Conservation (phyloP, 2,329 filamentous ascomycete species). For the Colletotrichum eremochloae region DNA sequence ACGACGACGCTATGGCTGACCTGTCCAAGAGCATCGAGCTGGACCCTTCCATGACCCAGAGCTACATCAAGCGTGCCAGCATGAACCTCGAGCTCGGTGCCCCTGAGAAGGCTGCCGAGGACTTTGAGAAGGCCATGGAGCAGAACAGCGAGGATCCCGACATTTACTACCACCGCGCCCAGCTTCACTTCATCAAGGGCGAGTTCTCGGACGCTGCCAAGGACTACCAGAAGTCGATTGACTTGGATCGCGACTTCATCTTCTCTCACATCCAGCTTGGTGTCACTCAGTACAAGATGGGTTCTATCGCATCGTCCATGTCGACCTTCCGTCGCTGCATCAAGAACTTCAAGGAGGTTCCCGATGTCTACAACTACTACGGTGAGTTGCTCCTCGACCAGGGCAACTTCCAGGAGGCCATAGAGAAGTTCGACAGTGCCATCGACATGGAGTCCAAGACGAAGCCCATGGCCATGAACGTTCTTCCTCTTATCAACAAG, state of each 20-base stretch:
- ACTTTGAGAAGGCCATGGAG: conserved; percentile 87
- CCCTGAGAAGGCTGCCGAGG: conserved; percentile 85
- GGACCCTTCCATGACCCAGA: conserved; percentile 89
- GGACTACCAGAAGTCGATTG: conserved; percentile 99
- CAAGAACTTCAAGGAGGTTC: conserved; percentile 97
- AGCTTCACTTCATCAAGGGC: conserved; percentile 96
- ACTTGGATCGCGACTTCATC: conserved; percentile 95
- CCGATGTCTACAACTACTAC: conserved; percentile 99
- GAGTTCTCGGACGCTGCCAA: conserved; percentile 95
- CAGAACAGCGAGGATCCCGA: conserved; percentile 93
- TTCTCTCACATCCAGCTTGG: conserved; percentile 99
- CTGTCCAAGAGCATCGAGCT: conserved; percentile 94
- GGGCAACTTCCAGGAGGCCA: conserved; percentile 93
- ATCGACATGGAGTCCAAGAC: conserved; percentile 98
- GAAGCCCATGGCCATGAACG: conserved; percentile 96
- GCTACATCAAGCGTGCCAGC: conserved; percentile 98
- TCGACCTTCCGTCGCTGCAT: conserved; percentile 97
- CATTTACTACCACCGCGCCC: conserved; percentile 98
- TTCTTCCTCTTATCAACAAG: conserved; percentile 98
- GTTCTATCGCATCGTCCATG: conserved; percentile 97
- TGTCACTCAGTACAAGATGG: conserved; percentile 99
- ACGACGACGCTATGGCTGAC: conserved; percentile 83
- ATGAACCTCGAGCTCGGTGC: conserved; percentile 95
- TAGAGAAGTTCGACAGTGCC: conserved; percentile 98
- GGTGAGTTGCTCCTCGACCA: conserved; percentile 97